These are phyloP conservation scores for Xylaria sp. DNA, from an alignment of 2,329 filamentous ascomycete species.

Conservation along the genomic window DNA sequence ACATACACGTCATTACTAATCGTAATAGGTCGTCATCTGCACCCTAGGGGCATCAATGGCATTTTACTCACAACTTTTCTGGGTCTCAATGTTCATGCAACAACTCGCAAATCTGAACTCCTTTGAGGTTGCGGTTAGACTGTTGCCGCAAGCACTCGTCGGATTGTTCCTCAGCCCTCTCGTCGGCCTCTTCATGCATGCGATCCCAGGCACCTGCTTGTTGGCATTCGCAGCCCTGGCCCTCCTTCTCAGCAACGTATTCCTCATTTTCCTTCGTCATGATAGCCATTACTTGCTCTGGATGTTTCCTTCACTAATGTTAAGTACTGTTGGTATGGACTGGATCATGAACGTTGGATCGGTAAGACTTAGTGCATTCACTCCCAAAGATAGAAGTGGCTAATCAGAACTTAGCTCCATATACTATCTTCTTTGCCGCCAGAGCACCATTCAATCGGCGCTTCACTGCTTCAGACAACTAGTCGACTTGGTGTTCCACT, in stretches of 20 bases:
- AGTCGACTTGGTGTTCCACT: slow-evolving; percentile 50
- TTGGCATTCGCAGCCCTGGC: slow-evolving; percentile 43
- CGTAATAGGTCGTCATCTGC: slow-evolving; percentile 45
- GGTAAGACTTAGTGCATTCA: slow-evolving; percentile 38
- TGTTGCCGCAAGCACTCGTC: slow-evolving; percentile 51
- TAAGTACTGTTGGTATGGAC: slow-evolving; percentile 51
- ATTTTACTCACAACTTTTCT: slow-evolving; percentile 51
- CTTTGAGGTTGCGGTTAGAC: slow-evolving; percentile 48
- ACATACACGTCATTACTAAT: slow-evolving; percentile 19
- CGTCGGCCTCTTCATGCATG: slow-evolving; percentile 49
- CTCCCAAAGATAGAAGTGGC: background rate
- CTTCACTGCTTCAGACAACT: slow-evolving; percentile 49
- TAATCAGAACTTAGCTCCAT: slow-evolving; percentile 44
- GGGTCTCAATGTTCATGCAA: slow-evolving; percentile 52
- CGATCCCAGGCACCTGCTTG: slow-evolving; percentile 45
- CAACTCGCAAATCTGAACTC: slow-evolving; percentile 47
- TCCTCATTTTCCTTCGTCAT: slow-evolving; percentile 48
- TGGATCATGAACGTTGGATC: slow-evolving; percentile 52
- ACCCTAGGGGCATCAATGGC: slow-evolving; percentile 49
- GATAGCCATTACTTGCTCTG: slow-evolving; percentile 48
- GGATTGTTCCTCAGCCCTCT: slow-evolving; percentile 50
- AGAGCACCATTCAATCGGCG: slow-evolving; percentile 48
- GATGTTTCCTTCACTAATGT: slow-evolving; percentile 50
- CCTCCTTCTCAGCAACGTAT: slow-evolving; percentile 47
- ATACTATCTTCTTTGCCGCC: slow-evolving; percentile 48